These are phyloP conservation scores for Scheffersomyces segobiensis DNA, from an alignment of 1,139 yeast genomes.

Conservation along the genomic window DNA sequence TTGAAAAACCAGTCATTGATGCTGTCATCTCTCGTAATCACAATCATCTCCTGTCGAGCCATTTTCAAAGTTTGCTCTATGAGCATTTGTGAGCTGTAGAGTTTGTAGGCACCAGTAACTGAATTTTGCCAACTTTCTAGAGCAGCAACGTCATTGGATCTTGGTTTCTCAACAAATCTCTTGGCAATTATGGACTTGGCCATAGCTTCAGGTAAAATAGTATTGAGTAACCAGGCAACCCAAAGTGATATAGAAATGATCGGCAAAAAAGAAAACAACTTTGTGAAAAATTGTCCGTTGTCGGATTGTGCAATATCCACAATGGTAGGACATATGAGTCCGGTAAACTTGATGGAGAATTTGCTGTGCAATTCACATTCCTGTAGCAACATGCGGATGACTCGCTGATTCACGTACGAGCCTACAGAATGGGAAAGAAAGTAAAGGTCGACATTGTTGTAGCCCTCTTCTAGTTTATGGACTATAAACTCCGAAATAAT, in stretches of 20 bases:
- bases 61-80: conserved; percentile 54
- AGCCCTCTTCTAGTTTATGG: conserved; percentile 8
- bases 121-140: conserved; percentile 37
- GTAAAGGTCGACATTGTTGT: conserved; percentile 33
- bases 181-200: conserved; percentile 23
- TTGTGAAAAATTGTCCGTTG: conserved; percentile 45
- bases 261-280: conserved; percentile 34
- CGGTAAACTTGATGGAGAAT: conserved; percentile 41
- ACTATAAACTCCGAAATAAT: conserved; percentile 34
- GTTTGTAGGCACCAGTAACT: conserved; percentile 41
- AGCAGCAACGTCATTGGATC: conserved; percentile 12
- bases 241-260: conserved; percentile 25
- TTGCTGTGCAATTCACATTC: conserved; percentile 20
- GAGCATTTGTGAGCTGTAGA: conserved; percentile 41
- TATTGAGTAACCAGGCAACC: conserved; percentile 20
- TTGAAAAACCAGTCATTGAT: conserved; percentile 53
- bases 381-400: conserved; percentile 27
- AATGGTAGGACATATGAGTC: conserved; percentile 65
- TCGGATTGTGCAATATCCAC: conserved; percentile 53
- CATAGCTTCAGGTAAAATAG: conserved; percentile 19
- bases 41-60: conserved; percentile 58
- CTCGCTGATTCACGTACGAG: conserved; percentile 54
- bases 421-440: conserved; percentile 68
- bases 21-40: conserved; percentile 42
- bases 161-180: conserved; percentile 24